Evolutionary conservation across 371 early-diverging fungal genomes (phyloP).

Genomic region (Apophysomyces sp.): DNA sequence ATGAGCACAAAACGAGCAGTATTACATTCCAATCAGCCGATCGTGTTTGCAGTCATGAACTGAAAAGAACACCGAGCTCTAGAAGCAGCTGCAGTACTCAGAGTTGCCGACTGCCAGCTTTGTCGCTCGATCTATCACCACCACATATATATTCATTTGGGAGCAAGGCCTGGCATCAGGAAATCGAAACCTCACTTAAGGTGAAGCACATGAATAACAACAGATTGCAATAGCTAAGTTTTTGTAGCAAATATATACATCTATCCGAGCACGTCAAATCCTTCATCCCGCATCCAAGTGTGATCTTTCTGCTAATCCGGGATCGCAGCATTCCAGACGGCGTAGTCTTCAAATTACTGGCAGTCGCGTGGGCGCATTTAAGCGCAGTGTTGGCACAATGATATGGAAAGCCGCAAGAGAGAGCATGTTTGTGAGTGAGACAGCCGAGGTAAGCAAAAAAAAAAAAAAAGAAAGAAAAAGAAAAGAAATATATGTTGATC

Average conservation of each 20-base stretch:
- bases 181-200: conserved; percentile 33
- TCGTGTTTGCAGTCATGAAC: neutral
- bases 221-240: neutral
- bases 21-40: conserved; percentile 14
- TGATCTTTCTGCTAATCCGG: neutral
- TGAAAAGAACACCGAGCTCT: conserved; percentile 16
- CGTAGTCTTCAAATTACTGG: conserved; percentile 25
- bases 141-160: conserved; percentile 4
- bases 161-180: conserved; percentile 32
- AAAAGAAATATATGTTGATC: neutral
- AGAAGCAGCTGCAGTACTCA: conserved; percentile 9
- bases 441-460: conserved; percentile 13
- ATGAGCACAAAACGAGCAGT: conserved; percentile 15
- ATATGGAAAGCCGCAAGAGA: conserved; percentile 37
- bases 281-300: conserved; percentile 44
- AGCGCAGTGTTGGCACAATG: conserved; percentile 37
- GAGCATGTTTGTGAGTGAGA: conserved; percentile 23
- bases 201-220: conserved; percentile 10
- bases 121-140: neutral
- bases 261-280: conserved; percentile 63
- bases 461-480: neutral
- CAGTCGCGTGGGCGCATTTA: conserved; percentile 28
- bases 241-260: conserved; percentile 59
- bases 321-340: conserved; percentile 12
- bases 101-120: conserved; percentile 1